Base-by-base conservation (phyloP, 1,284 basidiomycete genomes). In the Pseudozyma sp. region DNA sequence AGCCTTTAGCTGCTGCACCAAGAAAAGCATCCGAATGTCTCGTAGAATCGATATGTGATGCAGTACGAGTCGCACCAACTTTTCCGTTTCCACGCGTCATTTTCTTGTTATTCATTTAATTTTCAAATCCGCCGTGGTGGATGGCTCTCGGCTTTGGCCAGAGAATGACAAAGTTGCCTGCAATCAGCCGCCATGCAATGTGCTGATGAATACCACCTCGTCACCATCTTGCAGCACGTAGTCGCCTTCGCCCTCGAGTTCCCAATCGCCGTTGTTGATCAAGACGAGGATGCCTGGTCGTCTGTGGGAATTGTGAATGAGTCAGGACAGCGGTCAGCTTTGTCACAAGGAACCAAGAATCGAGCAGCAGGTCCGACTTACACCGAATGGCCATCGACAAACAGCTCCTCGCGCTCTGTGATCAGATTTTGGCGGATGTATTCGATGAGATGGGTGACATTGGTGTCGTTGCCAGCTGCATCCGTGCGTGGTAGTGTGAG, bases 251-350 rank as follows among this genome's bases (percentile, higher is more conserved):
- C 94, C 94, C 83, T 98, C 95, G 10, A 99, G 88, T 84, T 98
- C 96, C 96, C 96, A 99, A 81, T 99, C 96, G 1, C 93, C 92
- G 78, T 97, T 93, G 84, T 98, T 99, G 71, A 99, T 90, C 33
- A 99, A 87, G 0, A 98, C 95, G 5, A 99, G 88, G 45, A 99
- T 97, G 0, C 96, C 96, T 0, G 96, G 96, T 13, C 96, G 94
- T 16, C 94, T 97, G 83, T 7, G 29, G 2, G 7, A 13, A 24
- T n/a, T 43, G 19, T 7, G 33, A 3, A 35, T 6, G 13, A 19
- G 11, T 11, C 17, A 37, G 31, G 13, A 8, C 16, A 10, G 24
- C 39, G 29, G 55, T 61, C 57, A 61, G 57, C 24, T 30, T 7
- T 57, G 57, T 29, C 29, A 7, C 16, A 3, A 17, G 11, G 17